These are phyloP conservation scores for Penicillium polonicum DNA, from an alignment of 2,329 filamentous ascomycete species.

Conservation along the genomic window DNA sequence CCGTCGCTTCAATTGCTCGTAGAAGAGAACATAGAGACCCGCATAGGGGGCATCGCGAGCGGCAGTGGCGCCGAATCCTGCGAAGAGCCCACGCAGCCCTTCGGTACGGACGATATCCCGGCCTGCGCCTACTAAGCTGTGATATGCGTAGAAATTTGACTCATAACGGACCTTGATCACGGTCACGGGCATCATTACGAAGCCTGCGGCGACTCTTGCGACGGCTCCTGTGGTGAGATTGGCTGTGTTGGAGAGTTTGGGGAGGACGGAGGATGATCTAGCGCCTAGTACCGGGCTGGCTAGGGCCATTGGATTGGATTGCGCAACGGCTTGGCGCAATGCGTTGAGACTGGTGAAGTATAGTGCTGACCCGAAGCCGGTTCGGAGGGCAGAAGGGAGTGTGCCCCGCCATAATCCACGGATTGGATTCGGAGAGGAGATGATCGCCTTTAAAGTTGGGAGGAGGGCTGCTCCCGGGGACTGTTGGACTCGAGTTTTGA, in stretches of 20 bases:
- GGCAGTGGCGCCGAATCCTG: conserved; percentile 90
- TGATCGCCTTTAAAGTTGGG: conserved; percentile 67
- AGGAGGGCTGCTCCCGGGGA: conserved; percentile 68
- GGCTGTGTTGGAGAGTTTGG: conserved; percentile 76
- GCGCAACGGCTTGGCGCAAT: conserved; percentile 67
- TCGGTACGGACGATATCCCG: conserved; percentile 71
- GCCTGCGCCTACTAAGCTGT: conserved; percentile 69
- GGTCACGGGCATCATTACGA: conserved; percentile 92
- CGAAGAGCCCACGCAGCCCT: conserved; percentile 82
- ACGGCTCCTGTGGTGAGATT: conserved; percentile 83
- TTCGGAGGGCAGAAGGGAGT: conserved; percentile 86
- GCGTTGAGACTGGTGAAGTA: conserved; percentile 90
- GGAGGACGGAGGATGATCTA: conserved; percentile 68
- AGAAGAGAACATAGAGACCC: conserved; percentile 89
- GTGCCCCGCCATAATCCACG: conserved; percentile 88
- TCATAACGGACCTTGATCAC: conserved; percentile 97
- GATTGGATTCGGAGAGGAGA: conserved; percentile 64
- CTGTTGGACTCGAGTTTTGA: conserved; percentile 96
- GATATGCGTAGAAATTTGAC: conserved; percentile 79
- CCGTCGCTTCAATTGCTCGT: conserved; percentile 60
- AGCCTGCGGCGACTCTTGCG: conserved; percentile 81
- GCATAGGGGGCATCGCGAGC: conserved; percentile 95
- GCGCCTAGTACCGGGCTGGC: conserved; percentile 28
- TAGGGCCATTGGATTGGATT: conserved; percentile 41
- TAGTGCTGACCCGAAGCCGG: conserved; percentile 85